These are phyloP conservation scores for Sporothrix protearum DNA, from an alignment of 2,329 filamentous ascomycete species.

Conservation along the genomic window DNA sequence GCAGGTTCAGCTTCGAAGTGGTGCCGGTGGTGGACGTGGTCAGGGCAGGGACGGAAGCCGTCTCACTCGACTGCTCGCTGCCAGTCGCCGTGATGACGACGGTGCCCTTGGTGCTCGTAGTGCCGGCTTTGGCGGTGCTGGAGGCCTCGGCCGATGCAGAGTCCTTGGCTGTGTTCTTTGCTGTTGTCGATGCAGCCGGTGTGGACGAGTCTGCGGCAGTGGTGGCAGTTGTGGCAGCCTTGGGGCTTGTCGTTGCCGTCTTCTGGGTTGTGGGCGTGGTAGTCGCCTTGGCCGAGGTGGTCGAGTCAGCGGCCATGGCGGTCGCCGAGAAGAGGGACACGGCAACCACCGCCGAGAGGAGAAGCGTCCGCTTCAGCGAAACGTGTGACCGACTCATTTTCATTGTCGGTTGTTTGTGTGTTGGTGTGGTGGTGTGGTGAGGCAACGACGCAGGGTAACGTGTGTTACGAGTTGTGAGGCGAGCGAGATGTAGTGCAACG, in stretches of 20 bases:
- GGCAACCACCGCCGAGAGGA: slow-evolving; percentile 33
- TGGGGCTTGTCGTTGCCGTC: slow-evolving; percentile 23
- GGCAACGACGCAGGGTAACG: background rate
- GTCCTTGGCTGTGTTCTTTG: slow-evolving; percentile 1
- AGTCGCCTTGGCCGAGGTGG: slow-evolving; percentile 20
- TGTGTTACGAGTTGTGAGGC: background rate
- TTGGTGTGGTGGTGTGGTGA: background rate
- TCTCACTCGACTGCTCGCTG: background rate
- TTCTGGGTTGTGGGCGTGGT: slow-evolving; percentile 17
- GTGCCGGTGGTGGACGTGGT: slow-evolving; percentile 16
- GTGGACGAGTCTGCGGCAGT: slow-evolving; percentile 17
- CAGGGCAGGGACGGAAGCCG: slow-evolving; percentile 27
- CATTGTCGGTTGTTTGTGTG: background rate
- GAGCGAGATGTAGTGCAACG: slow-evolving; percentile 15
- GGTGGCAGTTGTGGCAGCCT: slow-evolving; percentile 15
- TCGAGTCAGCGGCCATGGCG: slow-evolving; percentile 32
- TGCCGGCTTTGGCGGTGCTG: slow-evolving; percentile 25
- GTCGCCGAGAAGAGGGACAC: slow-evolving; percentile 31
- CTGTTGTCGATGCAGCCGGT: slow-evolving; percentile 28
- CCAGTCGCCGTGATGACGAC: slow-evolving; percentile 20
- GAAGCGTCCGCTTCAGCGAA: slow-evolving; percentile 37
- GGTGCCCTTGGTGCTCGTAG: slow-evolving; percentile 26
- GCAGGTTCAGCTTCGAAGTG: slow-evolving; percentile 34
- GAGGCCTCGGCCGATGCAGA: background rate
- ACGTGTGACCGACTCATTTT: slow-evolving; percentile 33